A percentile compares a stretch with the other conserved stretches of the same genome.
Evolutionary conservation across 495 filamentous ascomycete genomes (phyloP).

Genomic region (Tuber aestivum): DNA sequence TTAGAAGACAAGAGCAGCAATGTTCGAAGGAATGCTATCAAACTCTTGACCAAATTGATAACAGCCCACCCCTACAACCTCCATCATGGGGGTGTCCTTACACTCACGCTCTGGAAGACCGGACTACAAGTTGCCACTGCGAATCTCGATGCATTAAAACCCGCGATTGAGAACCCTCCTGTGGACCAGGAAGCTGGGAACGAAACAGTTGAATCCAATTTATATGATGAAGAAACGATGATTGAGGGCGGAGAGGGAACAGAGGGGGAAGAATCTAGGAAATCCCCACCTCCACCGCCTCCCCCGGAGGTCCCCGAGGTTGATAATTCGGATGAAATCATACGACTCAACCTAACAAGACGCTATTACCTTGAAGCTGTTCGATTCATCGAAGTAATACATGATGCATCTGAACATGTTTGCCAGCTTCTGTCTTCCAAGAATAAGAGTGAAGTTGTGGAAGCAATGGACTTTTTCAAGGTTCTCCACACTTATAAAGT

Average conservation of each 20-base stretch:
- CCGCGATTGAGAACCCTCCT: slow-evolving; percentile 58
- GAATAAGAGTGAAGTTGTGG: slow-evolving; percentile 97
- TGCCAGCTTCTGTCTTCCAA: slow-evolving; percentile 83
- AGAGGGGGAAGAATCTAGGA: slow-evolving; percentile 52
- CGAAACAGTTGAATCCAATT: slow-evolving; percentile 61
- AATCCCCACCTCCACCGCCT: slow-evolving; percentile 44
- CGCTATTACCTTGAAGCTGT: slow-evolving; percentile 89
- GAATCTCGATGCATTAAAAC: slow-evolving; percentile 74
- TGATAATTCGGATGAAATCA: slow-evolving; percentile 69
- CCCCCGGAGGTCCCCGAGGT: slow-evolving; percentile 21
- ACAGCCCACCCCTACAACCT: slow-evolving; percentile 89
- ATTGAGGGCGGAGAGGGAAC: slow-evolving; percentile 54
- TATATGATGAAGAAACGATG: slow-evolving; percentile 86
- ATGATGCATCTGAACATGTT: slow-evolving; percentile 67
- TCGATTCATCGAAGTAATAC: slow-evolving; percentile 89
- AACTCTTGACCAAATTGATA: slow-evolving; percentile 76
- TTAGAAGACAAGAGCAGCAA: slow-evolving; percentile 98
- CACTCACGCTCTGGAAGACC: slow-evolving; percentile 73
- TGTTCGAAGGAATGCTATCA: slow-evolving; percentile 90
- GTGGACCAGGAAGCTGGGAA: slow-evolving; percentile 34
- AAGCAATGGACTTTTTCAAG: slow-evolving; percentile 98
- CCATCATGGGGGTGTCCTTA: slow-evolving; percentile 82
- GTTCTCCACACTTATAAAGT: slow-evolving; percentile 91
- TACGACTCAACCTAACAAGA: slow-evolving; percentile 74
- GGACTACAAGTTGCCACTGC: slow-evolving; percentile 72